Evolutionary conservation across 495 filamentous ascomycete genomes (phyloP).

Genomic region (Lindgomyces ingoldianus): DNA sequence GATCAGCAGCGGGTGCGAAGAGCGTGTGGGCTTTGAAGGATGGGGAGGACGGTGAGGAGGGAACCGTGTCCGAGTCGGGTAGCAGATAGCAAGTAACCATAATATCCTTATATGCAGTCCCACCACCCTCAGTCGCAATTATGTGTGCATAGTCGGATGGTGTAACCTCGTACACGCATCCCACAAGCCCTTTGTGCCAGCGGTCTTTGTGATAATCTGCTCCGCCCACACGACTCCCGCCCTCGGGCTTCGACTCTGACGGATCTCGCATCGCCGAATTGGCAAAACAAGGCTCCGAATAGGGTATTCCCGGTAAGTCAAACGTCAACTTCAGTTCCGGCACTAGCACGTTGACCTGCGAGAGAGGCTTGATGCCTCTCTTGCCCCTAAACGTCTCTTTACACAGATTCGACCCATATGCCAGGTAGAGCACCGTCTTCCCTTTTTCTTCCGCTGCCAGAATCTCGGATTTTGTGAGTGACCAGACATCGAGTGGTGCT

Average conservation of each 20-base stretch:
- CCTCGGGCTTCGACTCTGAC: background rate
- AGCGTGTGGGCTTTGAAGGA: conserved; percentile 57
- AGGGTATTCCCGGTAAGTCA: conserved; percentile 82
- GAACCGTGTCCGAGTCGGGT: conserved; percentile 29
- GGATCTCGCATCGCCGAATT: conserved; percentile 65
- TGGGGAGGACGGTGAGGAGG: conserved; percentile 46
- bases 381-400: conserved; percentile 71
- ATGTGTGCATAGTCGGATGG: conserved; percentile 77
- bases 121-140: conserved; percentile 87
- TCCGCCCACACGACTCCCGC: background rate
- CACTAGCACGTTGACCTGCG: conserved; percentile 74
- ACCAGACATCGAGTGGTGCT: conserved; percentile 2
- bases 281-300: conserved; percentile 88
- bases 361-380: conserved; percentile 77
- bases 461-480: background rate
- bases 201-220: conserved; percentile 50
- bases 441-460: conserved; percentile 22
- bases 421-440: conserved; percentile 79
- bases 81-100: conserved; percentile 73
- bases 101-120: conserved; percentile 78
- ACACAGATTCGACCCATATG: conserved; percentile 89
- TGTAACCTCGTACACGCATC: conserved; percentile 94
- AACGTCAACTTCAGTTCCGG: conserved; percentile 78
- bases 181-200: conserved; percentile 80
- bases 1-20: conserved; percentile 50